These are phyloP conservation scores for Kurtzmaniella quercitrusa DNA, from an alignment of 1,139 yeast species.

Conservation along the genomic window DNA sequence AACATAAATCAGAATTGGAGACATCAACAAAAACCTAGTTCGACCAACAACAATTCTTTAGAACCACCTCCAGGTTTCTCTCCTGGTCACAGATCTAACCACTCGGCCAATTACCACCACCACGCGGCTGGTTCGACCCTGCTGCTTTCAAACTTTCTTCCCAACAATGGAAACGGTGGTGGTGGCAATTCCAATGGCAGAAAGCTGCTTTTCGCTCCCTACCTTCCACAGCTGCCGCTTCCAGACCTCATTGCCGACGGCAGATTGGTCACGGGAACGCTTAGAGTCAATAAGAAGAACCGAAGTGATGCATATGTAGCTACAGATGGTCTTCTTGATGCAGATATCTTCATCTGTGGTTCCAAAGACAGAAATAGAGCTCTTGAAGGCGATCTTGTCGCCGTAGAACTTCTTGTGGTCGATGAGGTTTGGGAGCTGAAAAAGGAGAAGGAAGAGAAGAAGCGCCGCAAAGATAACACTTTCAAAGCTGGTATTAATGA, in stretches of 20 bases:
- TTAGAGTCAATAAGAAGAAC: constrained; percentile 92
- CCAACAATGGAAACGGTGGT: constrained; percentile 16
- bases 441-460: constrained; percentile 95
- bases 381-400: constrained; percentile 92
- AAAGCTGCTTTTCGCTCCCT: constrained; percentile 92
- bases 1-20: constrained; percentile 58
- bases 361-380: constrained; percentile 99
- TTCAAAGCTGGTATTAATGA: constrained; percentile 43
- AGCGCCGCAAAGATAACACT: constrained; percentile 77
- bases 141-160: constrained; percentile 45
- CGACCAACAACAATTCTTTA: constrained; percentile 27
- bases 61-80: constrained; percentile 61
- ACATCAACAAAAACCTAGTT: constrained; percentile 28
- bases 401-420: constrained; percentile 87
- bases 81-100: constrained; percentile 77
- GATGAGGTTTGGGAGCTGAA: constrained; percentile 98
- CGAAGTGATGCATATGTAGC: constrained; percentile 97
- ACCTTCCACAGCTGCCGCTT: constrained; percentile 86
- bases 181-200: constrained; percentile 44
- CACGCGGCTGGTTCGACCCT: constrained; percentile 56
- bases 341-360: constrained; percentile 96
- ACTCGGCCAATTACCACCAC: constrained; percentile 35
- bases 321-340: constrained; percentile 91
- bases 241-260: constrained; percentile 91
- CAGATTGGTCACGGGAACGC: constrained; percentile 82